phyloP scores from a whole-genome alignment of 805 yeast species.

The Torulaspora quercuum region DNA sequence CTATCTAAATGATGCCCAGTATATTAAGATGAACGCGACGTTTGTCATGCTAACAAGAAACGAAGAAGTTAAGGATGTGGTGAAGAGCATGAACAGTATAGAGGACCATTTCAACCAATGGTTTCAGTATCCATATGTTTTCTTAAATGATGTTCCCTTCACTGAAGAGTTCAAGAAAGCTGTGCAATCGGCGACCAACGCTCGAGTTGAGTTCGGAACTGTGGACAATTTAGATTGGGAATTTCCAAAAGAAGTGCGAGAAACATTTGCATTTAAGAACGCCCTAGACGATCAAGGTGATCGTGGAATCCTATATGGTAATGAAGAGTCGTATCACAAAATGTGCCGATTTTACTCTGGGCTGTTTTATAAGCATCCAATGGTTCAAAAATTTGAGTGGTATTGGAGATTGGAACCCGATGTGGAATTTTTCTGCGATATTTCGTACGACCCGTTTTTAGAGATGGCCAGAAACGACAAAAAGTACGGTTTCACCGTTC shows the following conservation, averaged over 20 bases:
- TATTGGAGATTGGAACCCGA: slow-evolving; percentile 97
- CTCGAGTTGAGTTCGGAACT: slow-evolving; percentile 68
- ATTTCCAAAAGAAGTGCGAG: slow-evolving; percentile 45
- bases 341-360: slow-evolving; percentile 96
- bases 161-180: slow-evolving; percentile 55
- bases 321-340: slow-evolving; percentile 76
- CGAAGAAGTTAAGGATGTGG: slow-evolving; percentile 72
- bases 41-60: slow-evolving; percentile 82
- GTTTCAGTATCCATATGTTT: slow-evolving; percentile 91
- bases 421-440: slow-evolving; percentile 84
- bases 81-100: slow-evolving; percentile 64
- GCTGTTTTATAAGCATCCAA: slow-evolving; percentile 71
- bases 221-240: slow-evolving; percentile 65
- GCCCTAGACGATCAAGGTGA: slow-evolving; percentile 74
- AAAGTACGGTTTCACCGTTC: slow-evolving; percentile 79
- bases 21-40: slow-evolving; percentile 70
- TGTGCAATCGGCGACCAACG: slow-evolving; percentile 51
- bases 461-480: slow-evolving; percentile 71
- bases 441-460: slow-evolving; percentile 85
- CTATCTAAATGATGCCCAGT: slow-evolving; percentile 30
- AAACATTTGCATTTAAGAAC: slow-evolving; percentile 43
- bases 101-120: slow-evolving; percentile 91
- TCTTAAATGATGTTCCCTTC: slow-evolving; percentile 78
- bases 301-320: slow-evolving; percentile 78
- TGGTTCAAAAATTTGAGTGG: slow-evolving; percentile 73